Base-by-base conservation (phyloP, 305 asterid genomes). In the Rubia balearica region DNA sequence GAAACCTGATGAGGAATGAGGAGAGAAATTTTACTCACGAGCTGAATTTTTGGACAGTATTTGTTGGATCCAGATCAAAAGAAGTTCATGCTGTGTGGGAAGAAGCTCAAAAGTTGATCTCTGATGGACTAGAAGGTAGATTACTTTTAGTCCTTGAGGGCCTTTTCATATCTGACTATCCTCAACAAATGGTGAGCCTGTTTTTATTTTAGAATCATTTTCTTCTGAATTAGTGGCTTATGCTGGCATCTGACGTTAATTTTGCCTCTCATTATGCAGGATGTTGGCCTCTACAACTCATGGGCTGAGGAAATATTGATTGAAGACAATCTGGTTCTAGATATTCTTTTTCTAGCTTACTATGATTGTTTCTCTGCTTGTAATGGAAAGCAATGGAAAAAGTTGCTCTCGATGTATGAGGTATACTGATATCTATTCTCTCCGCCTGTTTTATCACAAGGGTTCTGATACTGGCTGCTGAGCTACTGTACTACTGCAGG, bases 281-380 rank as follows among this genome's bases (percentile, higher is more conserved):
- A 88, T 76, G 81, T 85, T 81, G 97, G 87, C 73, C 86, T 88
- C 43, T 95, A 80, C 78, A 77, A 87, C 63, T 75, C 89, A 74
- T 95, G 99, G 99, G 98, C 96, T 65, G 97, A 95, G 84, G 96
- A 91, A 85, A 87, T 82, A 66, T 88, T 95, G 67, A 83, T 78
- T 42, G 99, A 95, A 83, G 95, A 82, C 83, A 95, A 88, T 80
- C 70, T 95, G 81, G 80, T 95, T 72, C 87, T 95, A 70, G 99
- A 95, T 74, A 83, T 90, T 73, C 86, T 95, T 72, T 91, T 95
- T 81, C 91, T 95, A 71, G 82, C 82, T 67, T 91, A 87, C 83
- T 88, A 87, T 56, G 99, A 90, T 85, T 88, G 92, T 53, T 85
- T 85, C 74, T 81, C 85, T 72, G 65, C 88, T 65, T 90, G 96